Evolutionary conservation across 768 basidiomycete genomes (phyloP).

Genomic region (Clathrus columnatus): DNA sequence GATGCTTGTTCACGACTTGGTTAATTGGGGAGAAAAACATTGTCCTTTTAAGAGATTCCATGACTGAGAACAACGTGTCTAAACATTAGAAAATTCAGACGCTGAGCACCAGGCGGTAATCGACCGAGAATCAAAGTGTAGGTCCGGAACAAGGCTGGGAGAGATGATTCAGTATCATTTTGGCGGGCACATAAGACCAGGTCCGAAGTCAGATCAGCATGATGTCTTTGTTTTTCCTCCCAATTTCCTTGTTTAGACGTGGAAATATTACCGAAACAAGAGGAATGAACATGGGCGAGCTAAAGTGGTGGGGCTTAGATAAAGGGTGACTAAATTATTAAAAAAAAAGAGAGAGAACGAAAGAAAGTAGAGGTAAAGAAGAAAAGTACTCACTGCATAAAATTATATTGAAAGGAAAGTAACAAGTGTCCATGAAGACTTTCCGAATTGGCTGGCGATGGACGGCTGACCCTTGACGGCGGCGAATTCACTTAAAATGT

Average conservation of each 20-base stretch:
- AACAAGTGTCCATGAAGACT: not conserved
- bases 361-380: not conserved
- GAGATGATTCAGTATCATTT: not conserved
- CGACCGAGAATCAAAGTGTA: not conserved
- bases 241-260: not conserved
- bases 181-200: conserved; percentile 6
- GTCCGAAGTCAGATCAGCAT: not conserved
- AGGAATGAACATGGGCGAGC: not conserved
- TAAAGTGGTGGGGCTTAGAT: not conserved
- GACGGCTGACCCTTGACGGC: too few species aligned
- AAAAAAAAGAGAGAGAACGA: not conserved
- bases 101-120: not conserved
- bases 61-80: not conserved
- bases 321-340: not conserved
- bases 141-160: not conserved
- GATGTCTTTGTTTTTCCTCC: not conserved
- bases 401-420: not conserved
- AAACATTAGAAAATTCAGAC: not conserved
- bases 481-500: not conserved
- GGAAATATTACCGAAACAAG: not conserved
- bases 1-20: not conserved
- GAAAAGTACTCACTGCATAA: not conserved
- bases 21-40: not conserved
- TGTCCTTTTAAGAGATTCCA: not conserved
- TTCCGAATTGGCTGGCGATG: not conserved